Evolutionary conservation across 208 protist genomes (phyloP), one percentile per base, ranked within the genome.

Genomic region (Trypanosoma scelopori): DNA sequence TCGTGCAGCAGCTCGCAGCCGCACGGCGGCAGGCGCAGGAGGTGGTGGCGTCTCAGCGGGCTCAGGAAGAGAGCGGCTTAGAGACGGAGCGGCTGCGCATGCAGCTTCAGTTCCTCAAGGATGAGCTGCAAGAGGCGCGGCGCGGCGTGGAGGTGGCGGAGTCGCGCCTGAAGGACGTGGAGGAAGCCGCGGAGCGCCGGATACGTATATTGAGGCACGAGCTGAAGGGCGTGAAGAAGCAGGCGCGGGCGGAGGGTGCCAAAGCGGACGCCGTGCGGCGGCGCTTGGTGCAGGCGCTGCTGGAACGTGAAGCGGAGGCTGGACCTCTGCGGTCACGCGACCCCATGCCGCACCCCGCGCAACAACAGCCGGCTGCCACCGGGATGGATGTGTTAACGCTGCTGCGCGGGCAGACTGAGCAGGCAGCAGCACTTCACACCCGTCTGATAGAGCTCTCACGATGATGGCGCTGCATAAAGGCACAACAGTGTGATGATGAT

Each of bases 391-490:
- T 94, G n/a, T 76, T 94, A 32, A 39, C 56, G 16, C 60, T 91
- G 50, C 60, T 94, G 41, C 63, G 70, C 12, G 64, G 58, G 23
- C 88, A 94, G 56, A 91, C 58, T 18, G 80, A 89, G 43, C 74
- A 91, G 52, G 84, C 88, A 25, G 82, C 69, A 56, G 67, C 70
- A 11, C 61, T 94, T 39, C 88, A 94, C 32, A 52, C 62, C 42
- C 80, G 81, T 39, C 70, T 93, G 5, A 55, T 85, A 55, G 82
- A 85, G 59, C 68, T 92, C 20, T 83, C 79, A 18, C 25, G 47
- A 35, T 70, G 47, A 70, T 23, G n/a, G 18, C 11, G 27, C 37
- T 6, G 37, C 22, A 12, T 23, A 18, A 0, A 35, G 25, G 1
- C 13, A 37, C 32, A 37, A 11, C 32, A 9, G 32, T 37, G 32